Evolutionary conservation across 2,329 filamentous ascomycete species (phyloP).

Genomic region (Salinomyces thailandicus): DNA sequence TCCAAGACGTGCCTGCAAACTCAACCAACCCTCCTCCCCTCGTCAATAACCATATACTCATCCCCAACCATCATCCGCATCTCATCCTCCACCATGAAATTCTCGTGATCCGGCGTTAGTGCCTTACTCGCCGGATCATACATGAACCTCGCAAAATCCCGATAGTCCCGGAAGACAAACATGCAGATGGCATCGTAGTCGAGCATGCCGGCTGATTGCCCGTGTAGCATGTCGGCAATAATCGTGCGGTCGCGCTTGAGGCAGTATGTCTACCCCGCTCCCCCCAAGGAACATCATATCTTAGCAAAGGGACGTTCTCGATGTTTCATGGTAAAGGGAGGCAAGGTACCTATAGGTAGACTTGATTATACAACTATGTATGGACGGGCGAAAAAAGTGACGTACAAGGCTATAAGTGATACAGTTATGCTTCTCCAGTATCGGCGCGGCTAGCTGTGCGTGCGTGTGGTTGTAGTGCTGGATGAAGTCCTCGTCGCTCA

Average conservation of each 20-base stretch:
- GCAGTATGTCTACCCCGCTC: constrained; percentile 37
- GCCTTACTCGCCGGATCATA: constrained; percentile 37
- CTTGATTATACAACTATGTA: too few species aligned
- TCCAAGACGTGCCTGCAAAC: too few species aligned
- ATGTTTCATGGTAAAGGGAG: too few species aligned
- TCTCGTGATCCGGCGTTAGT: constrained; percentile 26
- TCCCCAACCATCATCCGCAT: constrained; percentile 39
- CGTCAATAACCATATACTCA: constrained; percentile 27
- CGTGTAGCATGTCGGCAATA: constrained; percentile 37
- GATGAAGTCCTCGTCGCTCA: constrained; percentile 36
- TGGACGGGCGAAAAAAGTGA: too few species aligned
- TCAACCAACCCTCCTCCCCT: constrained; percentile 15
- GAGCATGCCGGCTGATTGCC: constrained; percentile 31
- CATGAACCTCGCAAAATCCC: constrained; percentile 36
- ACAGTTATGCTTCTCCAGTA: constrained; percentile 34
- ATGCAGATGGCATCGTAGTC: constrained; percentile 40
- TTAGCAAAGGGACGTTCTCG: too few species aligned
- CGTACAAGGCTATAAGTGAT: constrained; percentile 37
- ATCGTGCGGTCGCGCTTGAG: constrained; percentile 34
- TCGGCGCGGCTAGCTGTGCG: constrained; percentile 34
- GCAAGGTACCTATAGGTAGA: too few species aligned
- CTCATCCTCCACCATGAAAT: constrained; percentile 27
- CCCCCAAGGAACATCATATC: neutral
- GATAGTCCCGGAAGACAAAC: constrained; percentile 38
- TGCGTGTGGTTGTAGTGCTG: constrained; percentile 37